A percentile compares a stretch with the other conserved stretches of the same genome.
phyloP scores from a whole-genome alignment of 1,139 yeast species.

The Scheffersomyces titani region DNA sequence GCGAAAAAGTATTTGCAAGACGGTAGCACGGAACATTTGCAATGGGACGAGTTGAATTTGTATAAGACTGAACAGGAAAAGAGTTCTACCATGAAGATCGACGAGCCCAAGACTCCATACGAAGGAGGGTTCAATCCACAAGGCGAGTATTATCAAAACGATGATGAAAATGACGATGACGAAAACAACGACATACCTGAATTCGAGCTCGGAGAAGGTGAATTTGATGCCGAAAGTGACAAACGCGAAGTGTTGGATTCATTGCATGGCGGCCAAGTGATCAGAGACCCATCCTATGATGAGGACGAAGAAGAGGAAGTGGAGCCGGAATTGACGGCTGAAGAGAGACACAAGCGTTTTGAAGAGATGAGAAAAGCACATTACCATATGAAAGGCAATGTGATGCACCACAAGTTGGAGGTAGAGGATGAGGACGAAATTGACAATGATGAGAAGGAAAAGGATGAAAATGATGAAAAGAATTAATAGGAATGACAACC shows the following conservation, averaged over 20 bases:
- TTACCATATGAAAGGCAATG: conserved; percentile 68
- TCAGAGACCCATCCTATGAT: conserved; percentile 19
- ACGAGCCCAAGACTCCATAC: conserved; percentile 97
- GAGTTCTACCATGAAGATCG: conserved; percentile 77
- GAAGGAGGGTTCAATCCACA: conserved; percentile 90
- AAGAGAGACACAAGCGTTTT: conserved; percentile 64
- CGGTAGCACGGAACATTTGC: conserved; percentile 36
- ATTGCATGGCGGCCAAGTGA: conserved; percentile 41
- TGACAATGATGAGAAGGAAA: background rate
- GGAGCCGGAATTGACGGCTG: conserved; percentile 49
- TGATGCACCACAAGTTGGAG: conserved; percentile 38
- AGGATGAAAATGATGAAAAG: background rate
- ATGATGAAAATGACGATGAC: conserved; percentile 56
- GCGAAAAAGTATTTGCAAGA: conserved; percentile 19
- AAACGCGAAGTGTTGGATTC: conserved; percentile 21
- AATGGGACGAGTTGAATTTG: conserved; percentile 76
- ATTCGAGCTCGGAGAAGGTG: conserved; percentile 48
- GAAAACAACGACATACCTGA: conserved; percentile 31
- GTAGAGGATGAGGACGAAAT: background rate
- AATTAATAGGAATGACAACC: background rate
- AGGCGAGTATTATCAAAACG: conserved; percentile 77
- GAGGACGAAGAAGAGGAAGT: conserved; percentile 32
- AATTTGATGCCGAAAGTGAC: conserved; percentile 41
- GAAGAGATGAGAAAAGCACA: conserved; percentile 78
- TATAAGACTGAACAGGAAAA: conserved; percentile 69